These are phyloP conservation scores for Pugionium cornutum DNA, from an alignment of 345 rosid genomes.

Conservation along the genomic window DNA sequence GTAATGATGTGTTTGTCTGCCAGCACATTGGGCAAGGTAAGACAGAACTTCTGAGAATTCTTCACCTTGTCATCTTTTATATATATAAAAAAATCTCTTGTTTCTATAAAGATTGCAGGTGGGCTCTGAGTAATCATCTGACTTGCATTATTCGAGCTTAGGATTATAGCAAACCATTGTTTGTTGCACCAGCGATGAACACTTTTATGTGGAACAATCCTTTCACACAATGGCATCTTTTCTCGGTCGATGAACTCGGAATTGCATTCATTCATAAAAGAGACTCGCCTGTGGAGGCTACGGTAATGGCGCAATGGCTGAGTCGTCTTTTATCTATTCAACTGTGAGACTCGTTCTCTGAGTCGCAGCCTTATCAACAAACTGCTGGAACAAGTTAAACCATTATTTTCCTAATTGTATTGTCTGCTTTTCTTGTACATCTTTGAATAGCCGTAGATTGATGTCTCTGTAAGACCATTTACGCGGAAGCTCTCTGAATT, in stretches of 20 bases:
- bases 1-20: slow-evolving; percentile 51
- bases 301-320: slow-evolving; percentile 92
- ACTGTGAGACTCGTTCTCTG: slow-evolving; percentile 70
- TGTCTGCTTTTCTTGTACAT: slow-evolving; percentile 24
- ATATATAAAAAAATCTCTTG: not conserved
- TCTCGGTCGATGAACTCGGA: slow-evolving; percentile 83
- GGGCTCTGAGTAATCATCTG: slow-evolving; percentile 85
- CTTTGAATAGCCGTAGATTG: slow-evolving; percentile 3
- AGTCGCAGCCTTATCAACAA: slow-evolving; percentile 52
- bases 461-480: slow-evolving; percentile 14
- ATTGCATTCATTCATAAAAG: slow-evolving; percentile 78
- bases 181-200: slow-evolving; percentile 89
- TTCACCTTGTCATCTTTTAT: not conserved
- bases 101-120: slow-evolving; percentile 75
- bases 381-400: slow-evolving; percentile 32
- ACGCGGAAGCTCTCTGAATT: not conserved
- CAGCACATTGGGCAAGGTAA: slow-evolving; percentile 91
- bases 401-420: not conserved
- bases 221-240: slow-evolving; percentile 84
- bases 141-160: slow-evolving; percentile 90
- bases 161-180: slow-evolving; percentile 81
- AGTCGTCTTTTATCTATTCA: slow-evolving; percentile 74
- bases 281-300: slow-evolving; percentile 89
- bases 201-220: slow-evolving; percentile 93
- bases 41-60: not conserved